Evolutionary conservation across 805 yeast genomes (phyloP).

Genomic region (Metschnikowia kunwiensis): DNA sequence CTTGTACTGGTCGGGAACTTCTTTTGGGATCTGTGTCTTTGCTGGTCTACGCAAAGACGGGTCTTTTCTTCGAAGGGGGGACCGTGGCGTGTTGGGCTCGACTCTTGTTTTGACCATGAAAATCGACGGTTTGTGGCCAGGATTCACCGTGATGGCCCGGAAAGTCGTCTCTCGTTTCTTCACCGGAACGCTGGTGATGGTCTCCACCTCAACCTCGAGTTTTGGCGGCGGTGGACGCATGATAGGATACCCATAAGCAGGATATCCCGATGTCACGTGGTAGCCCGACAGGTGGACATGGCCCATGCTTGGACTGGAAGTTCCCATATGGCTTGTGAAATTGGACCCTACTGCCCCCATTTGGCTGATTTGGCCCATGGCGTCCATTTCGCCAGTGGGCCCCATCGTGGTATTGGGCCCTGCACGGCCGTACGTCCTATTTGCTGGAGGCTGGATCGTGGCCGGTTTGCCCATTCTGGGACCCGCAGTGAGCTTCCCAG

Average conservation of each 20-base stretch:
- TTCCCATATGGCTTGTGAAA: too few relatives aligned
- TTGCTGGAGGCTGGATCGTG: conserved; percentile 43
- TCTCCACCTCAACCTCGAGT: conserved; percentile 31
- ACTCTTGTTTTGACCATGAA: conserved; percentile 35
- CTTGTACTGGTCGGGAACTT: conserved; percentile 84
- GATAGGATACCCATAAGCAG: conserved; percentile 6
- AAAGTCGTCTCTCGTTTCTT: conserved; percentile 21
- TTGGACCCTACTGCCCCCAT: too few relatives aligned
- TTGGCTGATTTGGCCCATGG: too few relatives aligned
- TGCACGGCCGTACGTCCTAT: conserved; percentile 31
- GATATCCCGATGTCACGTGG: conserved; percentile 2
- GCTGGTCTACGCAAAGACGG: conserved; percentile 41
- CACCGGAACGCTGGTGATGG: conserved; percentile 25
- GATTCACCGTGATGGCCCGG: conserved; percentile 29
- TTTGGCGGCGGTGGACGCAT: conserved; percentile 35
- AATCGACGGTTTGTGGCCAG: conserved; percentile 22
- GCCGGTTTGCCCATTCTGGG: conserved; percentile 48
- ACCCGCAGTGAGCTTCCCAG: conserved; percentile 30
- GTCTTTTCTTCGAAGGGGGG: conserved; percentile 31
- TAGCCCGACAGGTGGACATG: conserved; percentile 2
- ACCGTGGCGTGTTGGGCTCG: conserved; percentile 32
- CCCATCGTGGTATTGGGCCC: too few relatives aligned
- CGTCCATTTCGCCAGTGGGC: too few relatives aligned
- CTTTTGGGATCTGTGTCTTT: conserved; percentile 71
- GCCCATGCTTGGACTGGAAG: too few relatives aligned